Conservation (phyloP, 2,329 filamentous ascomycete species). For the Curvularia verruculosa region DNA sequence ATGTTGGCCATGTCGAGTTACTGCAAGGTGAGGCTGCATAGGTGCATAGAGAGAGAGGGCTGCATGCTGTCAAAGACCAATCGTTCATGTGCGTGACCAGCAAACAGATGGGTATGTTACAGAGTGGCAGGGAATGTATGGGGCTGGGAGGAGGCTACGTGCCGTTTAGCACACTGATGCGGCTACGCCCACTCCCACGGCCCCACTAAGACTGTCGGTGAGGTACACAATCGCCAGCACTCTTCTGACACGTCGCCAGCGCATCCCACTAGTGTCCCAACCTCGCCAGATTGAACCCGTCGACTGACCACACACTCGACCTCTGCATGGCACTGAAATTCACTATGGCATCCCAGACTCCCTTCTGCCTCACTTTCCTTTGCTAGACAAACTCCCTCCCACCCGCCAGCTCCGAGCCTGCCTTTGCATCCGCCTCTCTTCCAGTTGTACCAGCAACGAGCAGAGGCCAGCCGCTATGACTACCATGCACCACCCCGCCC, state of each 20-base stretch:
- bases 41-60: slow-evolving; percentile 3
- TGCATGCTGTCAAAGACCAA: slow-evolving; percentile 14
- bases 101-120: slow-evolving; percentile 3
- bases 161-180: slow-evolving; percentile 16
- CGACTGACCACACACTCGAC: slow-evolving; percentile 4
- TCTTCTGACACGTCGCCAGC: slow-evolving; percentile 26
- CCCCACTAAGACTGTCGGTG: slow-evolving; percentile 20
- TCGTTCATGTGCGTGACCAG: slow-evolving; percentile 3
- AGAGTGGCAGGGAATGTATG: slow-evolving; percentile 9
- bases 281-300: slow-evolving; percentile 8
- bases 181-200: slow-evolving; percentile 26
- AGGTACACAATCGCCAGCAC: slow-evolving; percentile 26
- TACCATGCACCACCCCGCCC: slow-evolving; percentile 40
- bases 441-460: slow-evolving; percentile 27
- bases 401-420: background rate
- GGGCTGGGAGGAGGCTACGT: slow-evolving; percentile 8
- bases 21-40: slow-evolving; percentile 12
- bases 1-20: background rate
- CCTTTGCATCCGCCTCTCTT: slow-evolving; percentile 6
- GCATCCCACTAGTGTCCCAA: slow-evolving; percentile 23
- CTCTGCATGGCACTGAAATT: slow-evolving; percentile 8
- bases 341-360: slow-evolving; percentile 16
- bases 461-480: slow-evolving; percentile 31
- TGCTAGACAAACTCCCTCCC: background rate
- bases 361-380: slow-evolving; percentile 4